Conservation (phyloP, 441 rosid genomes). For the Mallotus japonicus region DNA sequence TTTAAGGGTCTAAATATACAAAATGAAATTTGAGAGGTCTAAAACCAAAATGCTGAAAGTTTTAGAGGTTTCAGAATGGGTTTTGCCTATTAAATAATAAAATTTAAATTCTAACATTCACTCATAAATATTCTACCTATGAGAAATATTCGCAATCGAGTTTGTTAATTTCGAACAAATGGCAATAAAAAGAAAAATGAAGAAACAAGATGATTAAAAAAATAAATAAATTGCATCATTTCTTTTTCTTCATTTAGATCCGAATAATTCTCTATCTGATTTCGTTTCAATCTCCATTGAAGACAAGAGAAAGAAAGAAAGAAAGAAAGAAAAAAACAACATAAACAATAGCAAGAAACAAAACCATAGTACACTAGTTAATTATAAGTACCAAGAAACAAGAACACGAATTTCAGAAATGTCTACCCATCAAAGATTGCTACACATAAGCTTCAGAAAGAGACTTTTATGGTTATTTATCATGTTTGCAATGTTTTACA, state of each 20-base stretch:
- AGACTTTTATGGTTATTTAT: conserved; percentile 47
- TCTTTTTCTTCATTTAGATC: conserved; percentile 33
- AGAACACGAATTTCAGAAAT: background rate
- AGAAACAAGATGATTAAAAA: background rate
- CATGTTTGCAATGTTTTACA: conserved; percentile 41
- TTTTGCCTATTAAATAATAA: too few relatives aligned
- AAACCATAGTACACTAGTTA: too few relatives aligned
- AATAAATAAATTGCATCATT: background rate
- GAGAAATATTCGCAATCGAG: background rate
- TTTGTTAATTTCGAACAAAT: conserved; percentile 7
- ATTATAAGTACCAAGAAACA: background rate
- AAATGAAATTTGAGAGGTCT: too few relatives aligned
- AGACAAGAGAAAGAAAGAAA: conserved; percentile 16
- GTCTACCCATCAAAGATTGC: conserved; percentile 18
- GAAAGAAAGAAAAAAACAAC: conserved; percentile 13
- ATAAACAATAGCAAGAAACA: background rate
- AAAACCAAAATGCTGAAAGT: too few relatives aligned
- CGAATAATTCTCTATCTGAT: conserved; percentile 45
- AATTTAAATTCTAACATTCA: too few relatives aligned
- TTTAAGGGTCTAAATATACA: too few relatives aligned
- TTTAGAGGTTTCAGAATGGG: too few relatives aligned
- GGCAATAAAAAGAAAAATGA: background rate
- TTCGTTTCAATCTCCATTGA: conserved; percentile 23
- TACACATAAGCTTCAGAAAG: conserved; percentile 35
- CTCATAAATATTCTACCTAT: too few relatives aligned